Conservation (phyloP, 169 alveolate species). For the Eimeria necatrix region DNA sequence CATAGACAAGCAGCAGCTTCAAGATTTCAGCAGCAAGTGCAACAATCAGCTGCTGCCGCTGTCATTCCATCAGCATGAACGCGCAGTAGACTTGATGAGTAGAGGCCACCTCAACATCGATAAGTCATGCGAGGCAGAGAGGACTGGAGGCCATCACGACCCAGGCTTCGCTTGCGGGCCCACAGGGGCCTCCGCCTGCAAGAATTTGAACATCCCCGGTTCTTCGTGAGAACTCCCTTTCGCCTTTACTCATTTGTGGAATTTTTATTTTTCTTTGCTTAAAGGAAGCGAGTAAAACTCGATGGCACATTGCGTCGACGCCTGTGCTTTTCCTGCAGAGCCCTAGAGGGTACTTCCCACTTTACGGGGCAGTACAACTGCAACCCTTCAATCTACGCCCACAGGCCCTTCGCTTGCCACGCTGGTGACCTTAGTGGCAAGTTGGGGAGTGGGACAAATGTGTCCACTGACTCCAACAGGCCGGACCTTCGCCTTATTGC, state of each 20-base stretch:
- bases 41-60: not conserved
- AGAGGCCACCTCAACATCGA: not conserved
- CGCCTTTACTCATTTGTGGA: not conserved
- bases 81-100: not conserved
- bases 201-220: slow-evolving; percentile 14
- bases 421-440: slow-evolving; percentile 60
- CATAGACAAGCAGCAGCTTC: not conserved
- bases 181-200: slow-evolving; percentile 22
- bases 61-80: not conserved
- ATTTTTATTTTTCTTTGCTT: not conserved
- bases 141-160: slow-evolving; percentile 51
- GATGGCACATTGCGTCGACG: slow-evolving; percentile 4
- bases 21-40: not conserved
- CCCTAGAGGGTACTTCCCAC: slow-evolving; percentile 21
- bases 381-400: slow-evolving; percentile 46
- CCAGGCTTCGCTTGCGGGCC: slow-evolving; percentile 73
- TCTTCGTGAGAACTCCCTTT: not conserved
- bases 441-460: slow-evolving; percentile 14
- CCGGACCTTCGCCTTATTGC: slow-evolving; percentile 17
- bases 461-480: not conserved
- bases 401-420: slow-evolving; percentile 60
- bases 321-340: slow-evolving; percentile 20
- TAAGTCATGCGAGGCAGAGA: not conserved
- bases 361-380: slow-evolving; percentile 53
- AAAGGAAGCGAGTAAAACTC: not conserved